Conservation (phyloP, 345 rosid species). For the Eucalyptus erythrocorys region DNA sequence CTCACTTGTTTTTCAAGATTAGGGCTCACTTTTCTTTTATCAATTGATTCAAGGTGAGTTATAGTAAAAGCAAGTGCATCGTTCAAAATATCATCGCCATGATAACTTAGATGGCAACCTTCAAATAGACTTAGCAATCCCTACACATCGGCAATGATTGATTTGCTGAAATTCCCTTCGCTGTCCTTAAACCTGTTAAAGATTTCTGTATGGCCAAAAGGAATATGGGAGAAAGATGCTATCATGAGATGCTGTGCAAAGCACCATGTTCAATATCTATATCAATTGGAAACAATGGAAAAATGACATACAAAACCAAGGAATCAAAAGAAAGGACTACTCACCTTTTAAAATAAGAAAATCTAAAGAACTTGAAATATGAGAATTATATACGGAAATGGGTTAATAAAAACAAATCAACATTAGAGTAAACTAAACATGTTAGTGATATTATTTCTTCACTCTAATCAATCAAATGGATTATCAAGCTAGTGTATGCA, state of each 20-base stretch:
- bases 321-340: background rate
- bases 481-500: background rate
- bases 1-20: background rate
- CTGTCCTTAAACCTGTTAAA: constrained; percentile 7
- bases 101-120: constrained; percentile 2
- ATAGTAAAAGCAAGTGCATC: constrained; percentile 1
- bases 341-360: background rate
- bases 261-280: background rate
- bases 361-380: background rate
- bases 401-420: background rate
- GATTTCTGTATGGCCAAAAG: background rate
- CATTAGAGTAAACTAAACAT: background rate
- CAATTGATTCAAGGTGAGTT: background rate
- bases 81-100: constrained; percentile 1
- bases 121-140: constrained; percentile 14
- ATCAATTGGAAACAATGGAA: background rate
- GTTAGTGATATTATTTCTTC: background rate
- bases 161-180: constrained; percentile 4
- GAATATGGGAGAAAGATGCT: background rate
- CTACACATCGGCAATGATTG: background rate
- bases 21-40: background rate
- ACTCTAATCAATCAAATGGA: too few species aligned
- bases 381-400: background rate
- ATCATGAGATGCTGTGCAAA: background rate
- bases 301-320: background rate